Evolutionary conservation across 1,284 basidiomycete genomes (phyloP).

Genomic region (Heterobasidion annosum): DNA sequence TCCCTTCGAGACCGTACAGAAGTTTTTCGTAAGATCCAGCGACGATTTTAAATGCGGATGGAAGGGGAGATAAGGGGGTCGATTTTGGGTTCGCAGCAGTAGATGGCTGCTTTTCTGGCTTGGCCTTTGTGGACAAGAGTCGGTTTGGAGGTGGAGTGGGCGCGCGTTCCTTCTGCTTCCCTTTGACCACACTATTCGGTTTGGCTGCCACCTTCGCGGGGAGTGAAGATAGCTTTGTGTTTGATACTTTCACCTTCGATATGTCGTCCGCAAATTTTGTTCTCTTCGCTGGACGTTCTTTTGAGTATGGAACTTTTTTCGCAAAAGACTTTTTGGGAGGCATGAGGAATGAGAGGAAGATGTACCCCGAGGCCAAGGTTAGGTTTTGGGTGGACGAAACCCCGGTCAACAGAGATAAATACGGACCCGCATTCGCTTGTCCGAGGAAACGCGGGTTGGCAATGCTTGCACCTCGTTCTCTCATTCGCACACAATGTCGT

Average conservation of each 20-base stretch:
- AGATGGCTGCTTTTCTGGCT: neutral
- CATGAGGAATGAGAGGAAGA: slow-evolving; percentile 9
- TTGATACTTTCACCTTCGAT: neutral
- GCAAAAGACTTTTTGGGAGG: slow-evolving; percentile 6
- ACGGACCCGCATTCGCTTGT: neutral
- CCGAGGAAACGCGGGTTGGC: neutral
- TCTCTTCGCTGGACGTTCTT: slow-evolving; percentile 12
- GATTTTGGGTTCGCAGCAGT: neutral
- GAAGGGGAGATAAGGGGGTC: slow-evolving; percentile 17
- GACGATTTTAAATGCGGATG: slow-evolving; percentile 73
- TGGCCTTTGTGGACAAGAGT: slow-evolving; percentile 3
- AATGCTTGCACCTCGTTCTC: neutral
- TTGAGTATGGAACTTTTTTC: slow-evolving; percentile 1
- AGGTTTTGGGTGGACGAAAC: slow-evolving; percentile 11
- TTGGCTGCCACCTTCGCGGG: neutral
- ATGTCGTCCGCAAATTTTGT: slow-evolving; percentile 11
- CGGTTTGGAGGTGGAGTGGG: slow-evolving; percentile 4
- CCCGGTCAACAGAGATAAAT: slow-evolving; percentile 6
- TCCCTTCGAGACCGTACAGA: slow-evolving; percentile 83
- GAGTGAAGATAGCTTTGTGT: neutral
- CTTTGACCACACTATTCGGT: slow-evolving; percentile 11
- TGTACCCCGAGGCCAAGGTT: slow-evolving; percentile 9
- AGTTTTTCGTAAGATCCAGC: slow-evolving; percentile 95
- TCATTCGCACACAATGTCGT: neutral
- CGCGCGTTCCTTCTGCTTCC: slow-evolving; percentile 14